Conservation (phyloP, 2,329 filamentous ascomycete species). For the Cadophora malorum region DNA sequence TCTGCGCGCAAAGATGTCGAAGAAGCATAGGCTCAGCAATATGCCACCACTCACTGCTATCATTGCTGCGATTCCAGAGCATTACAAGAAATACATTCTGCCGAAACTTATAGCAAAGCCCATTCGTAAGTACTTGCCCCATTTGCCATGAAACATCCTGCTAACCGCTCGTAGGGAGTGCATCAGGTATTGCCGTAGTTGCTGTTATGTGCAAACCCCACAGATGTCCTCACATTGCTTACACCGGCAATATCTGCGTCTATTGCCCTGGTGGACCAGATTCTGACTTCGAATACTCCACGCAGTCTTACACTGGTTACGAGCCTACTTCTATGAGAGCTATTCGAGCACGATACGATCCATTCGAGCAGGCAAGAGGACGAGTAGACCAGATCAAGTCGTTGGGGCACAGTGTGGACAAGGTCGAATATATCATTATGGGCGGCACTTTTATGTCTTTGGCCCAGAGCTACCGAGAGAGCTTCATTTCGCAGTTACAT, state of each 20-base stretch:
- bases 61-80: slow-evolving; percentile 97
- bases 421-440: slow-evolving; percentile 99
- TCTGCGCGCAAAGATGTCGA: slow-evolving; percentile 83
- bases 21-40: slow-evolving; percentile 88
- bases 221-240: slow-evolving; percentile 95
- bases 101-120: slow-evolving; percentile 97
- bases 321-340: slow-evolving; percentile 98
- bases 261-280: slow-evolving; percentile 98
- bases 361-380: slow-evolving; percentile 95
- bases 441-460: slow-evolving; percentile 99
- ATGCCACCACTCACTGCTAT: slow-evolving; percentile 95
- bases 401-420: slow-evolving; percentile 95
- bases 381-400: slow-evolving; percentile 96
- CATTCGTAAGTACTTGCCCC: slow-evolving; percentile 67
- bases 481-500: slow-evolving; percentile 94
- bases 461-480: slow-evolving; percentile 84
- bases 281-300: slow-evolving; percentile 98
- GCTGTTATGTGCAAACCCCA: slow-evolving; percentile 99
- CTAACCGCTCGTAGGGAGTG: slow-evolving; percentile 67
- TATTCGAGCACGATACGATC: slow-evolving; percentile 95
- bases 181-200: slow-evolving; percentile 95
- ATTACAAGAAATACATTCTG: slow-evolving; percentile 99
- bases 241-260: slow-evolving; percentile 98
- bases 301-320: slow-evolving; percentile 98
- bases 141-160: background rate